phyloP scores from a whole-genome alignment of 768 basidiomycete genomes.

The Mrakia blollopis region DNA sequence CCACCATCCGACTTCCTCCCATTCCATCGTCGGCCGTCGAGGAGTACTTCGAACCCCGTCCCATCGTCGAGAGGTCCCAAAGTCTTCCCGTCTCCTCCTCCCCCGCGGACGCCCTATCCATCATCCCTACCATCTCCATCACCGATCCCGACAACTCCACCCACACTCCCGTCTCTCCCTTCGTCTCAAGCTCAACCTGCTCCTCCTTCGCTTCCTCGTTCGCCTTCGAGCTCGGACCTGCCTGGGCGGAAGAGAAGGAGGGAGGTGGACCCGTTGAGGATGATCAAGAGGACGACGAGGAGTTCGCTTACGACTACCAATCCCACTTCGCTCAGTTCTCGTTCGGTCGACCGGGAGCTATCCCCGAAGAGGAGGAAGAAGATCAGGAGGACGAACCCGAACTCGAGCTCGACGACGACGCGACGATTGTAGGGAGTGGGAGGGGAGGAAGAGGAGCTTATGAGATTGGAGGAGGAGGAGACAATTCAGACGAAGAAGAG shows the following conservation, averaged over 20 bases:
- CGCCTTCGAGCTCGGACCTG: background rate
- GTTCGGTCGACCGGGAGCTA: background rate
- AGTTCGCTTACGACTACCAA: background rate
- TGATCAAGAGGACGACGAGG: background rate
- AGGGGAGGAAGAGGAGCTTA: no score
- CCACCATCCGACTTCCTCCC: background rate
- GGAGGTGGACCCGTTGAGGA: background rate
- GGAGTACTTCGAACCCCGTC: background rate
- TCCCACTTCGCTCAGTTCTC: background rate
- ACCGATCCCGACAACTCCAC: background rate
- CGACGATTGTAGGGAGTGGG: no score
- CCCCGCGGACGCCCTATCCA: background rate
- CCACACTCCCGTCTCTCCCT: background rate
- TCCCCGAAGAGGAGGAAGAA: background rate
- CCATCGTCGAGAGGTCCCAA: background rate
- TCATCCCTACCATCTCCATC: constrained; percentile 1
- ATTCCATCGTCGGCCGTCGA: background rate
- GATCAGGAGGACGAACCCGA: background rate
- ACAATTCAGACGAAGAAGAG: no score
- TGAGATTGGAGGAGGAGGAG: no score
- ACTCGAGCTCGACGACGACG: background rate
- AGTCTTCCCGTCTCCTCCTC: background rate
- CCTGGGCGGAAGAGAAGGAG: background rate
- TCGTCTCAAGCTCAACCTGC: background rate
- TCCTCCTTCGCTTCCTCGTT: background rate